Conservation (phyloP, 768 basidiomycete species). For the Lactifluus volemus region DNA sequence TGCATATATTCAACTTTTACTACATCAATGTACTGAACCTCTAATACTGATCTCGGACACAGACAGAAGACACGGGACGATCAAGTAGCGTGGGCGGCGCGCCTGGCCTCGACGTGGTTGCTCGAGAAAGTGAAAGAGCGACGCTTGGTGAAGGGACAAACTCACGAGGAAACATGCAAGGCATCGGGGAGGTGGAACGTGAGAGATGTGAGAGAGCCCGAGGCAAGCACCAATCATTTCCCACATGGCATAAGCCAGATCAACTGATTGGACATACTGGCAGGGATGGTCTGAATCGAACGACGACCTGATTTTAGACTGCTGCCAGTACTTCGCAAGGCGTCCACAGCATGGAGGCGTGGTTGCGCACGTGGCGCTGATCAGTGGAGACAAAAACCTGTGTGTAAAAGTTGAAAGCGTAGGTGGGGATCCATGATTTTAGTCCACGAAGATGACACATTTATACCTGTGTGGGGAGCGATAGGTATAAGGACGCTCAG, state of each 20-base stretch:
- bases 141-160: constrained; percentile 49
- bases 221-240: constrained; percentile 30
- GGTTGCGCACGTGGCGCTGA: constrained; percentile 38
- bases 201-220: constrained; percentile 28
- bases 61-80: constrained; percentile 12
- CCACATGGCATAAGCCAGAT: neutral
- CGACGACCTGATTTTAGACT: constrained; percentile 69
- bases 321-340: constrained; percentile 50
- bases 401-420: constrained; percentile 41
- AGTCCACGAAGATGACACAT: neutral
- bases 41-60: neutral
- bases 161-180: constrained; percentile 55
- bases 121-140: constrained; percentile 51
- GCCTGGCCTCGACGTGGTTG: constrained; percentile 54
- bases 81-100: constrained; percentile 19
- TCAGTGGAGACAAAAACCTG: constrained; percentile 64
- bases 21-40: neutral
- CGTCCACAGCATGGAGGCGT: constrained; percentile 27
- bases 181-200: constrained; percentile 53
- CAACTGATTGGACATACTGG: neutral
- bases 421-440: constrained; percentile 4
- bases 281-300: constrained; percentile 35
- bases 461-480: neutral
- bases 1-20: constrained; percentile 25
- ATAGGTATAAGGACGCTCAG: constrained; percentile 15